Conservation (phyloP, 1,284 basidiomycete species). For the Takashimella koratensis region DNA sequence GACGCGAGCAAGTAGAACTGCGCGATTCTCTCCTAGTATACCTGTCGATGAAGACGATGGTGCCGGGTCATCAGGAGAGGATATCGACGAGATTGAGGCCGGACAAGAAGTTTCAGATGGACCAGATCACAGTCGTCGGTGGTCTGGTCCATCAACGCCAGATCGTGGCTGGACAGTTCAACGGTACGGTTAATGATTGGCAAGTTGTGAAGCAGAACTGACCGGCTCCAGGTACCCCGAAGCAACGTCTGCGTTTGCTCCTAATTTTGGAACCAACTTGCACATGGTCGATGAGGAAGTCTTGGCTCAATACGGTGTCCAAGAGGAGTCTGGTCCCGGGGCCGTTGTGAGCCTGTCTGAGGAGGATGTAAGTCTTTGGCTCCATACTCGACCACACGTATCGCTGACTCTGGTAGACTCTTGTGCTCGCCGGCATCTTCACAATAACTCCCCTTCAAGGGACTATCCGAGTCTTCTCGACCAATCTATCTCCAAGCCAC, state of each 20-base stretch:
- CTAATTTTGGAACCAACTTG: constrained; percentile 26
- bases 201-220: not conserved
- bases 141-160: constrained; percentile 19
- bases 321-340: constrained; percentile 16
- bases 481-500: constrained; percentile 51
- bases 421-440: constrained; percentile 39
- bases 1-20: not conserved
- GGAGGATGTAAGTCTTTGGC: constrained; percentile 33
- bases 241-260: constrained; percentile 21
- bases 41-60: constrained; percentile 1
- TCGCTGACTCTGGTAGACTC: constrained; percentile 16
- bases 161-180: not conserved
- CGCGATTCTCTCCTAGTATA: not conserved
- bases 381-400: not conserved
- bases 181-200: not conserved
- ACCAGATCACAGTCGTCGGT: constrained; percentile 19
- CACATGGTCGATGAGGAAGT: constrained; percentile 8
- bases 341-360: constrained; percentile 31
- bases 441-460: constrained; percentile 34
- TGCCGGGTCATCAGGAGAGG: not conserved
- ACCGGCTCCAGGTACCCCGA: not conserved
- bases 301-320: constrained; percentile 3
- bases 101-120: constrained; percentile 18
- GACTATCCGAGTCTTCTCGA: constrained; percentile 32
- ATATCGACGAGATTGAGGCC: not conserved